Evolutionary conservation across 1,139 yeast genomes (phyloP).

Genomic region (Geotrichum carabidarum): DNA sequence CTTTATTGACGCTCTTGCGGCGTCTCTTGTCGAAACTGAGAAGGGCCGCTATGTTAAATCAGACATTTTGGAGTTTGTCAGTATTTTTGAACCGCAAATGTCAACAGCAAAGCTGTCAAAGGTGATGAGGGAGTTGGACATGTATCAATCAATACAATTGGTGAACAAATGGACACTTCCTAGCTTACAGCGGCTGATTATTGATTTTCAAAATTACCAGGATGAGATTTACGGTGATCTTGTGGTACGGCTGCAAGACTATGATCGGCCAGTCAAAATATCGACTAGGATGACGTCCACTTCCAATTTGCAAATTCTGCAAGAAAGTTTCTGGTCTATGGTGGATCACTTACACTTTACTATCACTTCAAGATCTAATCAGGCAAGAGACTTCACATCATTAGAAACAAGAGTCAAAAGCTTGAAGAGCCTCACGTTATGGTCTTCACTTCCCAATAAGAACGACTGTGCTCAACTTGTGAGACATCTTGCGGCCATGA

Average conservation of each 20-base stretch:
- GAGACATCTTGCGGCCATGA: background rate
- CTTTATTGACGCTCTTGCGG: background rate
- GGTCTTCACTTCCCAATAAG: background rate
- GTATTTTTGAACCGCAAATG: constrained; percentile 2
- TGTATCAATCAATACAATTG: background rate
- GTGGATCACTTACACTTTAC: constrained; percentile 1
- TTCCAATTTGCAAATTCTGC: background rate
- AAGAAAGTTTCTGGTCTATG: background rate
- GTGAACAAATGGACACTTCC: background rate
- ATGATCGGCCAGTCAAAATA: background rate
- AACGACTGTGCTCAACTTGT: background rate
- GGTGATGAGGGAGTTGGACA: background rate
- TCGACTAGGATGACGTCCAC: constrained; percentile 6
- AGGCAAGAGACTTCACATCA: background rate
- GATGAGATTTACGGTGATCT: background rate
- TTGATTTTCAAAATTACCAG: background rate
- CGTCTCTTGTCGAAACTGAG: background rate
- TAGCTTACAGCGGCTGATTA: background rate
- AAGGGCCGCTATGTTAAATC: background rate
- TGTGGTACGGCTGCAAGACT: constrained; percentile 2
- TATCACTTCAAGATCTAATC: background rate
- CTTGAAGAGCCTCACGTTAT: background rate
- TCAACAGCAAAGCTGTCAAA: background rate
- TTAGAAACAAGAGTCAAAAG: background rate
- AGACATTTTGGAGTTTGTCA: background rate